phyloP scores from a whole-genome alignment of 441 rosid genomes.

The Eugenia klotzschiana region DNA sequence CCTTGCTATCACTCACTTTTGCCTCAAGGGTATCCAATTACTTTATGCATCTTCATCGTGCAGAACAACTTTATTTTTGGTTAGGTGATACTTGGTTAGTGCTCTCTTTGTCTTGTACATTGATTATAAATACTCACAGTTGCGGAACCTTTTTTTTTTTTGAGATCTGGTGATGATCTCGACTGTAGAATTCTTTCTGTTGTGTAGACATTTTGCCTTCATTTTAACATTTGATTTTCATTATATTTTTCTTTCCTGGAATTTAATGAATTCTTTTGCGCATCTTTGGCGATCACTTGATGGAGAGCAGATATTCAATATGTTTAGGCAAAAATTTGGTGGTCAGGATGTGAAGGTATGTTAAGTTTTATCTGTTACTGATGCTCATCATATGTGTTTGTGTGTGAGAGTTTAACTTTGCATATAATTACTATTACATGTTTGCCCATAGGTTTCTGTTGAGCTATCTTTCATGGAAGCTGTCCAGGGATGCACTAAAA shows the following conservation, averaged over 20 bases:
- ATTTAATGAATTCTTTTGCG: background rate
- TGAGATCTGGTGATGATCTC: background rate
- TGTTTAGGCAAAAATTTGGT: slow-evolving; percentile 49
- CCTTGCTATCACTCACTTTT: background rate
- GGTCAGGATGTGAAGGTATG: slow-evolving; percentile 91
- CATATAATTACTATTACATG: background rate
- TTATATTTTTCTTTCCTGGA: background rate
- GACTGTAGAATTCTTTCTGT: background rate
- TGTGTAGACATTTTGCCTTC: background rate
- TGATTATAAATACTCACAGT: background rate
- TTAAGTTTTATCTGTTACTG: background rate
- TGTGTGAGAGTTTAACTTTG: background rate
- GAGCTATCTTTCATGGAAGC: slow-evolving; percentile 99
- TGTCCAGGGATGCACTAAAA: slow-evolving; percentile 89
- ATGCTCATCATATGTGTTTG: background rate
- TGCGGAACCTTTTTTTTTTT: background rate
- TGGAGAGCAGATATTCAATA: slow-evolving; percentile 49
- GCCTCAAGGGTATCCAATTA: background rate
- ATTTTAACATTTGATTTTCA: background rate
- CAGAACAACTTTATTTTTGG: background rate
- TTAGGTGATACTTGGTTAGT: background rate
- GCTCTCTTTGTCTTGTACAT: background rate
- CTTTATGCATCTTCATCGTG: background rate
- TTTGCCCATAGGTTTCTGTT: slow-evolving; percentile 43
- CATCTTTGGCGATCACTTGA: background rate